Evolutionary conservation across 176 grass and related monocot species (phyloP), one percentile per base, ranked within the genome.

Genomic region (Carex scoparia): DNA sequence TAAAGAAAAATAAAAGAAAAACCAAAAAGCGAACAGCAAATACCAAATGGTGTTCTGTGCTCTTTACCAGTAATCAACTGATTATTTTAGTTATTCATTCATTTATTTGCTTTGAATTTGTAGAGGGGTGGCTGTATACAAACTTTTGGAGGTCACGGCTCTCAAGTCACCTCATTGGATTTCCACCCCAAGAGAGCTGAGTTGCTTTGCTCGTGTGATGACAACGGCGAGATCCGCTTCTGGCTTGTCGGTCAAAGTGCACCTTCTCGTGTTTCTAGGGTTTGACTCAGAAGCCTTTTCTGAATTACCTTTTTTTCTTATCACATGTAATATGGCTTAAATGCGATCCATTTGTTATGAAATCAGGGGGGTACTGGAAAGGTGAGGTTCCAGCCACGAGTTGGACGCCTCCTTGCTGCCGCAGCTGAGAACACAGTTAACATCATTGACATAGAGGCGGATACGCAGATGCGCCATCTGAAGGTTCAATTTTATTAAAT

Each of bases 341-440:
- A 23, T 37, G 40, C 86, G 19, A 79, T 31, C 70, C 67, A 53
- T 60, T 84, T 42, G 54, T 80, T 89, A 87, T 78, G 72, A 73
- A 90, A 85, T 30, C 90, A 99, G 90, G 91, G 96, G 78, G 96
- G 88, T 48, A 87, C 79, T 2, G 83, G 85, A 62, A 91, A 87
- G 83, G 91, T 99, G 33, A 94, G 93, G 85, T 95, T 99, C 85
- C 93, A 99, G 59, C 96, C 93, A 79, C 87, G 84, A 62, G 86
- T 61, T 53, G 93, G 96, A 65, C 90, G 93, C 73, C 57, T 94
- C 65, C 90, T 99, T n/a, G 96, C 96, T 28, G 93, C 94, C 15
- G 88, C 91, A 38, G 83, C 90, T 48, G 93, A 94, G 40, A 95
- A 82, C 77, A 79, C 87, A 61, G 71, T 99, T 71, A 95, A 88